Evolutionary conservation across 2,329 filamentous ascomycete species (phyloP).

Genomic region (Teratosphaeria gauchensis): DNA sequence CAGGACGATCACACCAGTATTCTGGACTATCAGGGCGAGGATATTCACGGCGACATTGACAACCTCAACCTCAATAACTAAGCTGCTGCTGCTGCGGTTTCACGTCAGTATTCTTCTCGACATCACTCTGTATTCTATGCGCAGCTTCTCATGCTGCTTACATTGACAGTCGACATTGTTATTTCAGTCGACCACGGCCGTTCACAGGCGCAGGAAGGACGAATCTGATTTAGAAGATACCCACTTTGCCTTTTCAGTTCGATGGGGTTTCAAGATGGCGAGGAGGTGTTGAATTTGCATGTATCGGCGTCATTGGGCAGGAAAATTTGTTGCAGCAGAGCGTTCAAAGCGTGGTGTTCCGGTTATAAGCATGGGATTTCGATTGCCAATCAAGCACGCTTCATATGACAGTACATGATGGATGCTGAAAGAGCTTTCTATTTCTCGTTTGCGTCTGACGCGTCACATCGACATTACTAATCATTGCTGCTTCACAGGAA

Average conservation of each 20-base stretch:
- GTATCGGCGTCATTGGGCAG: background rate
- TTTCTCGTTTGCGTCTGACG: too few relatives aligned
- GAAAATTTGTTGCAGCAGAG: background rate
- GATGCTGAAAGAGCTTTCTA: too few relatives aligned
- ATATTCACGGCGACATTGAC: slow-evolving; percentile 39
- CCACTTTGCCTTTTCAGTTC: background rate
- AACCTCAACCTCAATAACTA: slow-evolving; percentile 6
- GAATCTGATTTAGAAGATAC: background rate
- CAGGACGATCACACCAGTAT: slow-evolving; percentile 27
- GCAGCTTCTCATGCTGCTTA: too few relatives aligned
- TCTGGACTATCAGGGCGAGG: slow-evolving; percentile 38
- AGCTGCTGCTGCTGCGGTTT: background rate
- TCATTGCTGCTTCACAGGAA: too few relatives aligned
- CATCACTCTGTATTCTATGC: background rate
- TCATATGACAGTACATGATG: too few relatives aligned
- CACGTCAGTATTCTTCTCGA: background rate
- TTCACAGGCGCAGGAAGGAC: background rate
- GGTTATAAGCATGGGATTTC: background rate
- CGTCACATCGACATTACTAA: background rate
- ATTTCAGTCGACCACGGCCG: background rate
- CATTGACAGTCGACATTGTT: background rate
- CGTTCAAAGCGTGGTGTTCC: background rate
- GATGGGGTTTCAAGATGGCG: background rate
- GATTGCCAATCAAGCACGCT: too few relatives aligned
- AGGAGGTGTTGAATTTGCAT: background rate